A percentile compares a stretch with the other conserved stretches of the same genome.
These are phyloP conservation scores for Sclerotinia trifoliorum DNA, from an alignment of 2,329 filamentous ascomycete genomes.

Conservation along the genomic window DNA sequence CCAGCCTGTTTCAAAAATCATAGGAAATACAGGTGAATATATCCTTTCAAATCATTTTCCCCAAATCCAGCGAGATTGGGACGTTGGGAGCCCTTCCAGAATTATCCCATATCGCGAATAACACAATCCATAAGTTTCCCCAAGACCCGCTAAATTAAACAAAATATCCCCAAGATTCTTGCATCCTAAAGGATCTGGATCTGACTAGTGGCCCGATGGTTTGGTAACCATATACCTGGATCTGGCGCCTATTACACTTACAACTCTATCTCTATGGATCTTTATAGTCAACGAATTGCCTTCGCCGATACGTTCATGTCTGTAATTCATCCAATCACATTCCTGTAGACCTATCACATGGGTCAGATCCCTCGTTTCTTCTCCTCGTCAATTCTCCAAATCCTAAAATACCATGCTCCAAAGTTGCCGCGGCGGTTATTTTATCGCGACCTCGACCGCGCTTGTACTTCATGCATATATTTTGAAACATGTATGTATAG, in stretches of 20 bases:
- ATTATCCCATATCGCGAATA: too few relatives aligned
- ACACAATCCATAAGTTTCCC: too few relatives aligned
- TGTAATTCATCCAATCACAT: too few relatives aligned
- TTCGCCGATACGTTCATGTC: too few relatives aligned
- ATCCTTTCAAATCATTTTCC: too few relatives aligned
- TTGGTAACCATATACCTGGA: not conserved
- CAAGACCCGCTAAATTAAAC: too few relatives aligned
- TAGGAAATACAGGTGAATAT: too few relatives aligned
- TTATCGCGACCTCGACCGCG: not conserved
- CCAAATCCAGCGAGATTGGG: too few relatives aligned
- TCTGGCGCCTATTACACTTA: not conserved
- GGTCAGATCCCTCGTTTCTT: not conserved
- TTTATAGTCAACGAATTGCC: not conserved
- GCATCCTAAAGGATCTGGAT: conserved; percentile 5
- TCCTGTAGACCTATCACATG: not conserved
- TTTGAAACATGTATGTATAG: not conserved
- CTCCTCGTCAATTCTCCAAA: fast-evolving
- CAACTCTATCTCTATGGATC: too few relatives aligned
- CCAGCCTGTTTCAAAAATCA: too few relatives aligned
- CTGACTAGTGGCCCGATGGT: not conserved
- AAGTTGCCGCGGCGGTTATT: not conserved
- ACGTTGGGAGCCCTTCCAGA: too few relatives aligned
- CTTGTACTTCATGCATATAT: not conserved
- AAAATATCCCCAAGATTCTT: not conserved
- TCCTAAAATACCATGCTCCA: not conserved